Evolutionary conservation across 345 rosid species (phyloP), one percentile per base, ranked within the genome.

Genomic region (Eucalyptus pauciflora): DNA sequence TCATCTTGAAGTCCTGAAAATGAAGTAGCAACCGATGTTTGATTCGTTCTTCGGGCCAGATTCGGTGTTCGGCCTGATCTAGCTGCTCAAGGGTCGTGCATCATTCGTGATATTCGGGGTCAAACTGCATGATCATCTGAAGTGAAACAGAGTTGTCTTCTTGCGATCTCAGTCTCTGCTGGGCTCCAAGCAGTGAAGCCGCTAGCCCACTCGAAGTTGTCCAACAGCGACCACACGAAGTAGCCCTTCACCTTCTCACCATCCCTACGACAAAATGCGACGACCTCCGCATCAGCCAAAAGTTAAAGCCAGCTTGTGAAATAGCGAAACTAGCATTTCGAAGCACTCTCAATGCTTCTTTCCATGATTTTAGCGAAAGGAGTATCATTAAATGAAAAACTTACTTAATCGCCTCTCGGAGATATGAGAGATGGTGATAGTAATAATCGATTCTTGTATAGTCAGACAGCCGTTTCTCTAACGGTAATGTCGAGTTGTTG

Each of bases 331-430:
- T 25, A 83, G 43, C 80, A 33, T 31, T 69, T 31, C 7, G 2
- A 83, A 24, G 31, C 41, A 37, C 41, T 37, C 41, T 37, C 41
- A 37, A 37, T 37, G 41, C 41, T 37, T 37, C 41, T 37, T 37
- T 37, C 41, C 41, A 37, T 37, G 41, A 37, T 37, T 37, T 37
- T 37, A 51, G 31, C 31, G 8, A 29, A 56, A 37, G 1, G 18
- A 43, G 1, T 31, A 29, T 22, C 31, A 11, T 17, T 18, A 43
- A 56, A 3, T 46, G 88, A 31, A 0, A 17, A 50, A 87, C 95
- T 91, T 71, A 93, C 94, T 91, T 86, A 87, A 93, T 91, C 1
- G 93, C 91, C 85, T 89, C 20, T 7, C 87, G 87, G 4, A 93
- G 92, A 85, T 83, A 90, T 0, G 31, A 86, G 24, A 94, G 90